Evolutionary conservation across 2,329 filamentous ascomycete genomes (phyloP), one percentile per base, ranked within the genome.

Genomic region (Scleromitrula shiraiana): DNA sequence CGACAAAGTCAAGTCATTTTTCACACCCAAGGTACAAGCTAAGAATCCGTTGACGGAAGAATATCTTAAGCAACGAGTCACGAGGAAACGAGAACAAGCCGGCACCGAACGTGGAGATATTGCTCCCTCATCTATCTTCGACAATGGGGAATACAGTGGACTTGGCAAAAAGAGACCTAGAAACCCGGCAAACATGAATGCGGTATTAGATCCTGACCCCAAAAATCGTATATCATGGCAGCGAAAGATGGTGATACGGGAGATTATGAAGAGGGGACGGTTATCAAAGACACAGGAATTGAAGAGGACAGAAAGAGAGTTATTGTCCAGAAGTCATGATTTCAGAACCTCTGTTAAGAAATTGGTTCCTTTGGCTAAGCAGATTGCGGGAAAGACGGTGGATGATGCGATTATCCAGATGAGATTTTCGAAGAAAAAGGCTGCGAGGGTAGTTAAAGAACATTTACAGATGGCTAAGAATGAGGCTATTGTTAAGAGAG

Each of bases 331-430:
- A 67, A 88, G 82, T 53, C 76, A 83, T 39, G 77, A 78, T 57
- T 77, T 96, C 64, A 83, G 89, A 60, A 96, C 93, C 2, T 88
- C 82, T 41, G 73, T 87, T 55, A 98, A 98, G 80, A 98, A 98
- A 72, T 75, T 98, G 47, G 82, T 84, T 44, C 83, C 86, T 59
- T 71, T 98, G 41, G 83, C 91, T 20, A 80, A 85, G 47, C 93
- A 97, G 70, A 93, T 98, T 62, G 77, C 82, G 2, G 93, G 93
- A 56, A 97, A 96, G 77, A 83, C 83, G n/a, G 74, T 98, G 52
- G 88, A 94, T 50, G 90, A 98, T 29, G 93, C 93, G 12, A 87
- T 97, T 56, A 70, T 86, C 46, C 93, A 98, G 74, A 95, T 98
- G 88, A 80, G 83, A 48, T 97, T 91, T 71, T 91, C 84, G 66